Evolutionary conservation across 1,139 yeast genomes (phyloP).

Genomic region (Geotrichum phurueaensis): DNA sequence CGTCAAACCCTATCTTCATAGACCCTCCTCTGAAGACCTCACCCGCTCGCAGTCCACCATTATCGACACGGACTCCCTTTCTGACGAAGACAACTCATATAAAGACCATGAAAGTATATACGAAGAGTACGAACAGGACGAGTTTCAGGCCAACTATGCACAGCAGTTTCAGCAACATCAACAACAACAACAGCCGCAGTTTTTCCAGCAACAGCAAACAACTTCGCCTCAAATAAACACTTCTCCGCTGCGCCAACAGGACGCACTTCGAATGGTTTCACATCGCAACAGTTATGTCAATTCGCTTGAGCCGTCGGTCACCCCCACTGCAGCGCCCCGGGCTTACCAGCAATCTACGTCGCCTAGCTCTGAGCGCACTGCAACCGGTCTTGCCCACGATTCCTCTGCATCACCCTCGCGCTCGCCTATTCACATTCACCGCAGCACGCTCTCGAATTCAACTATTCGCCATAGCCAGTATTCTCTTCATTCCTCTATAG

Average conservation of each 20-base stretch:
- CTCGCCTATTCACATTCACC: constrained; percentile 10
- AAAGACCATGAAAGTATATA: constrained; percentile 18
- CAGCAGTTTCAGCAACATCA: not conserved
- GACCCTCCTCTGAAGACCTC: constrained; percentile 11
- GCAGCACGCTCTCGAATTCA: constrained; percentile 9
- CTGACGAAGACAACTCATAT: constrained; percentile 16
- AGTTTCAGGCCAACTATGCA: not conserved
- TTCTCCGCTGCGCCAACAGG: constrained; percentile 6
- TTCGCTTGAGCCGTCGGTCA: constrained; percentile 8
- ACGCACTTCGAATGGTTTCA: constrained; percentile 9
- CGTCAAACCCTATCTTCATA: constrained; percentile 13
- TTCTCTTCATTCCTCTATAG: constrained; percentile 9
- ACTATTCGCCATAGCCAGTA: constrained; percentile 14
- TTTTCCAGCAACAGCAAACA: not conserved
- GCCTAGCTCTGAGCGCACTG: constrained; percentile 10
- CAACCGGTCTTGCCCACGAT: constrained; percentile 2
- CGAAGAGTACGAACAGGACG: constrained; percentile 15
- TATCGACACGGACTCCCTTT: constrained; percentile 19
- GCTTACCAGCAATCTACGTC: constrained; percentile 1
- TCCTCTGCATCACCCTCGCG: not conserved
- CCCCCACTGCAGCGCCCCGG: constrained; percentile 10
- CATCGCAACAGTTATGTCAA: constrained; percentile 10
- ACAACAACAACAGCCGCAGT: too few species aligned
- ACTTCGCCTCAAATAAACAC: not conserved
- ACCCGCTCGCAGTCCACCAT: constrained; percentile 18